Conservation (phyloP, 2,329 filamentous ascomycete species). For the Emmonsiellopsis sp. region DNA sequence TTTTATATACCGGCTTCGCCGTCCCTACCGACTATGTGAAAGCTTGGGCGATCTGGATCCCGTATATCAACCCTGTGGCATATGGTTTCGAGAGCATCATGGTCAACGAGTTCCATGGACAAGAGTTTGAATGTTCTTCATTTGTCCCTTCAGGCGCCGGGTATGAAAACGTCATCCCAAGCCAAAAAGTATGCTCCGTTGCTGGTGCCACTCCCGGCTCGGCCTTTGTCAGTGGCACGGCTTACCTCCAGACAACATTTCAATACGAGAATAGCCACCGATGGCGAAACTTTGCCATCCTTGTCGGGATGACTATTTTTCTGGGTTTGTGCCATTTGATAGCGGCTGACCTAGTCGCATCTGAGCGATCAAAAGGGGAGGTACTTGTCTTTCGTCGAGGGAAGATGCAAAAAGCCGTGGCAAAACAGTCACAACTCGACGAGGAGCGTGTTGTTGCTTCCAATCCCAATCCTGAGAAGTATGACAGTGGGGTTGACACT, state of each 20-base stretch:
- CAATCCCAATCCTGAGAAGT: constrained; percentile 26
- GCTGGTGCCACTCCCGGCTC: constrained; percentile 51
- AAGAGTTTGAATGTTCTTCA: constrained; percentile 45
- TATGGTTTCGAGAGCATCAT: constrained; percentile 75
- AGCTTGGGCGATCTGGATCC: constrained; percentile 79
- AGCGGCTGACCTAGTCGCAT: constrained; percentile 52
- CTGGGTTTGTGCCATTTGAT: constrained; percentile 67
- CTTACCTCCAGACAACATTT: constrained; percentile 47
- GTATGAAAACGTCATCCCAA: constrained; percentile 25
- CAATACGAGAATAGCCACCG: constrained; percentile 50
- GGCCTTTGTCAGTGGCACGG: constrained; percentile 47
- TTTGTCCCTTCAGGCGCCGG: constrained; percentile 34
- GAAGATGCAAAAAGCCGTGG: constrained; percentile 49
- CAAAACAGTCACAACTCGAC: constrained; percentile 19
- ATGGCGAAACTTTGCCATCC: constrained; percentile 64
- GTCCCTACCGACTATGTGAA: constrained; percentile 51
- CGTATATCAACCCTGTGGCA: constrained; percentile 67
- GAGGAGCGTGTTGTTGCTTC: constrained; percentile 18
- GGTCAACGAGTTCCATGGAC: constrained; percentile 69
- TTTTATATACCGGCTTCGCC: constrained; percentile 42
- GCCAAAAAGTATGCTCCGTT: constrained; percentile 47
- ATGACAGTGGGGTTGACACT: not conserved
- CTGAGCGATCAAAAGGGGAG: constrained; percentile 66
- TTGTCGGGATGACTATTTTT: constrained; percentile 53
- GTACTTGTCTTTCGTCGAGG: constrained; percentile 65